Conservation (phyloP, 768 basidiomycete species). For the Clavaria fumosa region DNA sequence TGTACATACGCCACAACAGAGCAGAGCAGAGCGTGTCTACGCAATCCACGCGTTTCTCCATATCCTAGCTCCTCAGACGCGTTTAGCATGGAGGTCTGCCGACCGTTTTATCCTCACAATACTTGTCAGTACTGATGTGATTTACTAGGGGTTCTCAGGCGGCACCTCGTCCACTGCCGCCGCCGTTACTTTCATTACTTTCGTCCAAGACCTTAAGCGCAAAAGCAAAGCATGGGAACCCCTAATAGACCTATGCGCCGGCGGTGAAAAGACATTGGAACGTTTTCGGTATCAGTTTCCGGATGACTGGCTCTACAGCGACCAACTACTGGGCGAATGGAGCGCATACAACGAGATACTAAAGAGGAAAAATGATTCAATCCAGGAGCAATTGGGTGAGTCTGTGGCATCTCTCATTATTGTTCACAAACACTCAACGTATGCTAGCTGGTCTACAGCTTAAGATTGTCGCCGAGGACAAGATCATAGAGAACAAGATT, state of each 20-base stretch:
- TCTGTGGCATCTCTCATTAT: conserved; percentile 5
- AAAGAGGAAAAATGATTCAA: conserved; percentile 94
- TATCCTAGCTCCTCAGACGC: too few relatives aligned
- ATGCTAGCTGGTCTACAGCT: conserved; percentile 84
- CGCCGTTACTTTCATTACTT: conserved; percentile 97
- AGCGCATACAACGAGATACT: conserved; percentile 96
- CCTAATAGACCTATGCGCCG: conserved; percentile 87
- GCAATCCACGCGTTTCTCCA: too few relatives aligned
- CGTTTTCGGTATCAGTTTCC: conserved; percentile 95
- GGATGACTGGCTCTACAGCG: conserved; percentile 95
- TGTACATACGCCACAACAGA: too few relatives aligned
- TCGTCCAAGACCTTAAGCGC: conserved; percentile 96
- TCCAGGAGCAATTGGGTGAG: conserved; percentile 93
- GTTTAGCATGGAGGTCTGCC: too few relatives aligned
- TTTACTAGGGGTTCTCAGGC: conserved; percentile 45
- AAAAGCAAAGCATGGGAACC: conserved; percentile 95
- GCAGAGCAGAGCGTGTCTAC: too few relatives aligned
- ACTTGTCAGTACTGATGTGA: not conserved
- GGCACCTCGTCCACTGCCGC: conserved; percentile 90
- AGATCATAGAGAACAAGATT: conserved; percentile 93
- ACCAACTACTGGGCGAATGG: conserved; percentile 96
- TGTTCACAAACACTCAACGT: not conserved
- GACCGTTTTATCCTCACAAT: not conserved
- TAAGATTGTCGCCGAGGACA: conserved; percentile 99
- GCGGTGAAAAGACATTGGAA: conserved; percentile 94